A percentile compares a stretch with the other conserved stretches of the same genome.
Conservation (phyloP, 495 filamentous ascomycete genomes). For the Daldinia grandis region DNA sequence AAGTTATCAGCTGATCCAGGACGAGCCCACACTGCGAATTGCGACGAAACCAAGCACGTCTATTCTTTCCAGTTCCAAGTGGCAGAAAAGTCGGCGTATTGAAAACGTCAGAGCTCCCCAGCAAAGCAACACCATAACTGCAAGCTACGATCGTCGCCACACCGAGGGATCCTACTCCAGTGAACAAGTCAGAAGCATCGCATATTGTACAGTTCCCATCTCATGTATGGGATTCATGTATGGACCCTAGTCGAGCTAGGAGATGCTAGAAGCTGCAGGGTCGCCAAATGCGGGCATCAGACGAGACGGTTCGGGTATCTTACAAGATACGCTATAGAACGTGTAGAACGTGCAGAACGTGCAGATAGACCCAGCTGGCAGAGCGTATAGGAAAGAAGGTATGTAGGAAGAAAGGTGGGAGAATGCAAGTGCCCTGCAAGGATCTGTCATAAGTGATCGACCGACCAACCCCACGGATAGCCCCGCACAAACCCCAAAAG, state of each 20-base stretch:
- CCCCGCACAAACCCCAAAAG: slow-evolving; percentile 42
- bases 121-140: slow-evolving; percentile 13
- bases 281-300: slow-evolving; percentile 25
- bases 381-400: neutral
- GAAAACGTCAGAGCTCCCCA: slow-evolving; percentile 28
- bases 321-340: slow-evolving; percentile 7
- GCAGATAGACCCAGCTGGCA: neutral
- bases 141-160: slow-evolving; percentile 16
- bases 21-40: slow-evolving; percentile 16
- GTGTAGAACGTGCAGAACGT: neutral
- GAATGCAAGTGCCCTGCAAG: slow-evolving; percentile 26
- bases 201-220: neutral
- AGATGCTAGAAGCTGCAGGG: slow-evolving; percentile 8
- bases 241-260: neutral
- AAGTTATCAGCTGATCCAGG: slow-evolving; percentile 40
- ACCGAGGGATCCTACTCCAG: slow-evolving; percentile 10
- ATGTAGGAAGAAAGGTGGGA: slow-evolving; percentile 1
- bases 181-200: neutral
- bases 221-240: neutral
- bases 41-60: slow-evolving; percentile 9
- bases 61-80: slow-evolving; percentile 13
- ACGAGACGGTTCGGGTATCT: slow-evolving; percentile 28
- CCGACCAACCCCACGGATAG: slow-evolving; percentile 44
- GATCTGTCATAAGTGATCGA: slow-evolving; percentile 37
- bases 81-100: slow-evolving; percentile 35